Percentiles rank a stretch among this genome's conserved stretches.
These are phyloP conservation scores for Passiflora organensis DNA, from an alignment of 345 rosid genomes.

Conservation along the genomic window DNA sequence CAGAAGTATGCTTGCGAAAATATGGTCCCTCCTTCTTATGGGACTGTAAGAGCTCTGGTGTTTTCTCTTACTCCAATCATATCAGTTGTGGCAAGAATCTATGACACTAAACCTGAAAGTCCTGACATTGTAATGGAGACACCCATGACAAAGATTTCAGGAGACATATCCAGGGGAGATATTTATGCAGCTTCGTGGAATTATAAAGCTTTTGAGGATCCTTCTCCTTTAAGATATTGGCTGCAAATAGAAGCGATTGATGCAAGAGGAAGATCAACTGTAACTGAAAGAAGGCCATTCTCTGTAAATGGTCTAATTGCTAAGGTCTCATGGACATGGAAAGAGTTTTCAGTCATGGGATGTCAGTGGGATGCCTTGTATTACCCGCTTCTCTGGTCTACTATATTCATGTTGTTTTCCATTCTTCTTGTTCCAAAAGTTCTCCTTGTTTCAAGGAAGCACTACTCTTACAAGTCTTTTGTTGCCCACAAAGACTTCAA, in stretches of 20 bases:
- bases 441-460: conserved; percentile 47
- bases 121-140: conserved; percentile 59
- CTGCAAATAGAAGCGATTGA: conserved; percentile 74
- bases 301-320: conserved; percentile 62
- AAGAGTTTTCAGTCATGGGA: conserved; percentile 84
- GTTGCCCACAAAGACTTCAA: conserved; percentile 39
- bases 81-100: conserved; percentile 71
- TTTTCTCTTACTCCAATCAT: conserved; percentile 59
- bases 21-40: conserved; percentile 70
- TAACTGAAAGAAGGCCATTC: conserved; percentile 67
- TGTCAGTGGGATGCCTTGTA: conserved; percentile 74
- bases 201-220: conserved; percentile 79
- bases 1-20: conserved; percentile 57
- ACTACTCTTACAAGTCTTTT: conserved; percentile 47
- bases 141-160: conserved; percentile 52
- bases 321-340: conserved; percentile 83
- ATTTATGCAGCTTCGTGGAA: conserved; percentile 82
- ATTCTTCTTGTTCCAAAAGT: conserved; percentile 57
- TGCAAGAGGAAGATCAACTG: conserved; percentile 45
- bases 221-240: conserved; percentile 83
- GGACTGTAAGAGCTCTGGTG: conserved; percentile 74
- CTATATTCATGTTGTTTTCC: conserved; percentile 35
- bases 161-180: conserved; percentile 50
- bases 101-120: conserved; percentile 59
- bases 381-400: conserved; percentile 60